Conservation (phyloP, 441 rosid species). For the Erodium trifolium region DNA sequence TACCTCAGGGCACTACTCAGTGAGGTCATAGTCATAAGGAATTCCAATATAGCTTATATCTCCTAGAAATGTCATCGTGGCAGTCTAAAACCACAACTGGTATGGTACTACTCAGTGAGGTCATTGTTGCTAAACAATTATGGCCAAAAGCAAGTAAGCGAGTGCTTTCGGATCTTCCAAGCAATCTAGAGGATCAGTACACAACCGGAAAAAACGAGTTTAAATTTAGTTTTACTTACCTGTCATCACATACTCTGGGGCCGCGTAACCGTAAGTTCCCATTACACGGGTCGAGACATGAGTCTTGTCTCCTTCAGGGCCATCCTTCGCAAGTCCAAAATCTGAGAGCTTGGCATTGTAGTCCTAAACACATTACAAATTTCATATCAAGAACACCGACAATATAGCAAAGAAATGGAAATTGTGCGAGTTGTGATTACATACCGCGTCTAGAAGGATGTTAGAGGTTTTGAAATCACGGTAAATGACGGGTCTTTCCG, state of each 20-base stretch:
- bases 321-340: slow-evolving; percentile 69
- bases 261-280: slow-evolving; percentile 75
- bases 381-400: not conserved
- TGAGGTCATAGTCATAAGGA: too few relatives aligned
- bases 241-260: slow-evolving; percentile 71
- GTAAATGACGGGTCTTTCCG: too few relatives aligned
- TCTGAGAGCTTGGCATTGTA: slow-evolving; percentile 69
- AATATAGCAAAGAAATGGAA: not conserved
- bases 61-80: too few relatives aligned
- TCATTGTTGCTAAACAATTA: too few relatives aligned
- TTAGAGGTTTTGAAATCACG: too few relatives aligned
- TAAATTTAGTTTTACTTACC: slow-evolving; percentile 28
- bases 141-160: too few relatives aligned
- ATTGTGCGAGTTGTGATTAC: not conserved
- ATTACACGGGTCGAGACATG: slow-evolving; percentile 67
- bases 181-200: too few relatives aligned
- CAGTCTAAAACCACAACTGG: too few relatives aligned
- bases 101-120: too few relatives aligned
- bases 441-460: not conserved
- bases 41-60: too few relatives aligned
- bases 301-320: slow-evolving; percentile 60
- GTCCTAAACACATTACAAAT: slow-evolving; percentile 26
- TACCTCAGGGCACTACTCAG: too few relatives aligned
- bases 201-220: not conserved
- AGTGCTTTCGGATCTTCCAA: too few relatives aligned